Evolutionary conservation across 2,329 filamentous ascomycete genomes (phyloP), one percentile per base, ranked within the genome.

Genomic region (Cladophialophora bantiana): DNA sequence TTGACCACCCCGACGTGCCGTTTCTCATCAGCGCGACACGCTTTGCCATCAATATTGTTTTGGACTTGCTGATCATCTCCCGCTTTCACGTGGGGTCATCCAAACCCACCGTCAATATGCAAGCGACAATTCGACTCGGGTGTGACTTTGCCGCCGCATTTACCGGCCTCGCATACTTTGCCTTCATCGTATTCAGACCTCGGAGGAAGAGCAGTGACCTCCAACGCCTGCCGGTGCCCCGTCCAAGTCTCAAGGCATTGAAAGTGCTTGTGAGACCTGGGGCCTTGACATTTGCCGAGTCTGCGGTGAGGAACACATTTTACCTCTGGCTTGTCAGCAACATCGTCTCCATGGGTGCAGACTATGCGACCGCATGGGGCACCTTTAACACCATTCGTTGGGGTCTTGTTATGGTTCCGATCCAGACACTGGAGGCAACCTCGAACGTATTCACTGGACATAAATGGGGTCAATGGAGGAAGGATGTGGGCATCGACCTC

Each of bases 361-460:
- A 86, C 6, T 92, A 92, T 74, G 87, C 89, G 0, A 92, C 89
- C 0, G 88, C 89, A 0, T 93, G 89, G 89, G 87, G 89, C 1
- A 81, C 92, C 9, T 93, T 93, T 78, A 90, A 85, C 63, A 92
- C 89, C 0, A 92, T 92, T 50, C 83, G 89, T 13, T 92, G 89
- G 89, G 90, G 89, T 0, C 79, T 92, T 0, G 80, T 92, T 35
- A 93, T 92, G 89, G 88, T 92, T 0, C 89, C 89, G 0, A 87
- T 92, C 0, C 84, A 87, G 67, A 83, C 89, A 0, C 79, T 92
- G 0, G 89, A 93, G 75, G 86, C 86, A 1, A 89, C 89, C 0
- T 82, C 87, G 0, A 78, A 90, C 0, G 82, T 87, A 0, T 92
- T 91, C 72, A 81, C 90, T 15, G 88, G 89, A 0, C 89, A 92